Conservation (phyloP, 169 alveolate species). For the Plasmodium vinckei region DNA sequence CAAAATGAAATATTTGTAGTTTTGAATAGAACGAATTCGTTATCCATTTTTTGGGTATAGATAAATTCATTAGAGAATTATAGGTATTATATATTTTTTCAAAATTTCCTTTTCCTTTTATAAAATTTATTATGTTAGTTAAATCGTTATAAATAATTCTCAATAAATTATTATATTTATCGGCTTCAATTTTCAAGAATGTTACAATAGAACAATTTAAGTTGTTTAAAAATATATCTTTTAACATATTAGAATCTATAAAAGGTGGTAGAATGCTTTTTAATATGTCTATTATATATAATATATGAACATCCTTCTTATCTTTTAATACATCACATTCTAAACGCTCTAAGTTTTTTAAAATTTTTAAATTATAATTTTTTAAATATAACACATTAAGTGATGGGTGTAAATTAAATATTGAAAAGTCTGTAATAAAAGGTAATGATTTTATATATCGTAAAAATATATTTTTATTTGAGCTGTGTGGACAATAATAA, state of each 20-base stretch:
- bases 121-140: slow-evolving; percentile 49
- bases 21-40: slow-evolving; percentile 40
- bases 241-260: slow-evolving; percentile 46
- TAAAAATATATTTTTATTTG: slow-evolving; percentile 66
- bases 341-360: slow-evolving; percentile 37
- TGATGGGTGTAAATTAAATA: slow-evolving; percentile 71
- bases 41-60: slow-evolving; percentile 66
- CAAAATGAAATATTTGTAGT: slow-evolving; percentile 51
- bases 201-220: slow-evolving; percentile 60
- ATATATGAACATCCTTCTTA: slow-evolving; percentile 10
- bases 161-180: slow-evolving; percentile 52
- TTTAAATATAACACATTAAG: slow-evolving; percentile 50
- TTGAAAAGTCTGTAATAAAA: slow-evolving; percentile 69
- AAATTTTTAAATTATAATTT: slow-evolving; percentile 68
- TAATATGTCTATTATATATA: slow-evolving; percentile 26
- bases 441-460: slow-evolving; percentile 63
- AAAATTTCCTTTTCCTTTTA: slow-evolving; percentile 46
- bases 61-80: slow-evolving; percentile 41
- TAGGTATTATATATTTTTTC: slow-evolving; percentile 24
- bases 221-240: slow-evolving; percentile 32
- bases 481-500: slow-evolving; percentile 75
- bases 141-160: slow-evolving; percentile 61
- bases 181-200: slow-evolving; percentile 66
- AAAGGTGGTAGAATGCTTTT: slow-evolving; percentile 46
- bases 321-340: slow-evolving; percentile 47